These are phyloP conservation scores for Podospora anserina DNA, from an alignment of 495 filamentous ascomycete species.

Conservation along the genomic window DNA sequence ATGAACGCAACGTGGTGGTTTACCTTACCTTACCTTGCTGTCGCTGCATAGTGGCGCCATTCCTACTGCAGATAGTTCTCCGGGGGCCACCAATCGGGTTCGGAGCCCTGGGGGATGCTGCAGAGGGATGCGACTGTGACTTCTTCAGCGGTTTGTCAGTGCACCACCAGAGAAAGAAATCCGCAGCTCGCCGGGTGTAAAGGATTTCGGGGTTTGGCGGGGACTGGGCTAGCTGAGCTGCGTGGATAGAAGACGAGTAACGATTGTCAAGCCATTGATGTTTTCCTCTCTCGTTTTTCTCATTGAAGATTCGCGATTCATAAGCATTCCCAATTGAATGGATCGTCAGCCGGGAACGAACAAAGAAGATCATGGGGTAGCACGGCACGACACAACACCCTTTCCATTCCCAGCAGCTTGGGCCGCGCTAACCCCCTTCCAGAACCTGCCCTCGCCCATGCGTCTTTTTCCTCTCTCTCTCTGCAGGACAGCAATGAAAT, in stretches of 20 bases:
- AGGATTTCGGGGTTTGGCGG: no score
- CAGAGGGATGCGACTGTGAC: background rate
- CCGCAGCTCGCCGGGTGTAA: no score
- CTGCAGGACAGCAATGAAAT: background rate
- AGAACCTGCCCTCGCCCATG: background rate
- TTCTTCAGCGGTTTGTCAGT: background rate
- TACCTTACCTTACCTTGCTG: background rate
- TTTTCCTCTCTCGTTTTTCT: no score
- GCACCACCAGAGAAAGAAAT: background rate
- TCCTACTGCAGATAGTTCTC: background rate
- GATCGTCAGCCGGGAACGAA: no score
- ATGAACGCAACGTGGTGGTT: background rate
- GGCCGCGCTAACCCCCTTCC: background rate
- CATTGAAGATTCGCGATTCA: no score
- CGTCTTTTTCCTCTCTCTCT: background rate
- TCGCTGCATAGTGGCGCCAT: background rate
- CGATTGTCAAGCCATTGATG: no score
- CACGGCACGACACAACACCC: background rate
- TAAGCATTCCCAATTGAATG: no score
- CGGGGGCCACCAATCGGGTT: background rate
- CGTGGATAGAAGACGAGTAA: no score
- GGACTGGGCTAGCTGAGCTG: no score
- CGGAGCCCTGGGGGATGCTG: background rate
- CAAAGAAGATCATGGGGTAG: no score
- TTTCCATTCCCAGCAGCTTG: background rate